These are phyloP conservation scores for Solanum chmielewskii DNA, from an alignment of 257 asterid genomes.

Conservation along the genomic window DNA sequence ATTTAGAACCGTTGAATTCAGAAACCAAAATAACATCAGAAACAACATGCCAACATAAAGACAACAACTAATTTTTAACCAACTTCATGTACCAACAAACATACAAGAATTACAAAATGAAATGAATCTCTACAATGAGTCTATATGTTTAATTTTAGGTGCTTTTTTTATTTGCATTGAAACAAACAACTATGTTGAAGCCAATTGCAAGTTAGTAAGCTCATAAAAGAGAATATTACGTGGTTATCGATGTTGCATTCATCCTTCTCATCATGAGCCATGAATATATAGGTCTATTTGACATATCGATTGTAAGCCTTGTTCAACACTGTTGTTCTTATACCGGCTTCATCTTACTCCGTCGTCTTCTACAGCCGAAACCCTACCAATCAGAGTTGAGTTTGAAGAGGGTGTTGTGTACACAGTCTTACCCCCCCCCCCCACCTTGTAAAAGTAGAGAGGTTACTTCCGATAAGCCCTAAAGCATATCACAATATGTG, in stretches of 20 bases:
- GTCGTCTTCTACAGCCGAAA: neutral
- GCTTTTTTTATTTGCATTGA: neutral
- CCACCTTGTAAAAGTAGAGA: neutral
- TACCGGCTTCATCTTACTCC: slow-evolving; percentile 51
- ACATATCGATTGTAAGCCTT: no score
- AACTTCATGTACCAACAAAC: neutral
- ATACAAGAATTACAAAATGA: neutral
- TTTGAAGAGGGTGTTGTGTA: neutral
- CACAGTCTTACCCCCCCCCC: neutral
- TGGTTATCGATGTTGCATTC: neutral
- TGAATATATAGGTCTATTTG: slow-evolving; percentile 75
- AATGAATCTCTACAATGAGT: neutral
- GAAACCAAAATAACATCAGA: neutral
- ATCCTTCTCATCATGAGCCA: slow-evolving; percentile 69
- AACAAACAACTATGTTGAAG: neutral
- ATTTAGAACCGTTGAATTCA: neutral
- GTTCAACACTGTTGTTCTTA: slow-evolving; percentile 50
- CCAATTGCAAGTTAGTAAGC: neutral
- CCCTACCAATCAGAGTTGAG: neutral
- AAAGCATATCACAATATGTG: neutral
- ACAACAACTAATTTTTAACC: no score
- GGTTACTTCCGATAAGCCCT: neutral
- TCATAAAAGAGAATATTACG: neutral
- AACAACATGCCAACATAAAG: neutral
- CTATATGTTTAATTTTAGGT: neutral